A percentile compares a stretch with the other conserved stretches of the same genome.
Conservation (phyloP, 1,284 basidiomycete genomes). For the Leccinum pachyderme region DNA sequence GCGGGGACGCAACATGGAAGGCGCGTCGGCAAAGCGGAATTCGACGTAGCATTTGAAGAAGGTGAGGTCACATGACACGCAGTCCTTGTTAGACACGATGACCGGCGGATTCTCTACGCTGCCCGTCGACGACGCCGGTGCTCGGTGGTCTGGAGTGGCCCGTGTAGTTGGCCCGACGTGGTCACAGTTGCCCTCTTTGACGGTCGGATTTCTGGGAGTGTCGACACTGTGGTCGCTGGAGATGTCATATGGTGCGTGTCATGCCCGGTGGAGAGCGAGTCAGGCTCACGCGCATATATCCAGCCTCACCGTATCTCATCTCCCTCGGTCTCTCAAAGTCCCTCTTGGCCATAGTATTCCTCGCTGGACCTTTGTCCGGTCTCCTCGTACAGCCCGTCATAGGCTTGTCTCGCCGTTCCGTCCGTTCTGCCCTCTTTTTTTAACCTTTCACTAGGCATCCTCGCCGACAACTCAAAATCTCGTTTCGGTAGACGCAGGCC, state of each 20-base stretch:
- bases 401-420: too few species aligned
- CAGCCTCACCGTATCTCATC: slow-evolving; percentile 86
- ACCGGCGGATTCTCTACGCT: slow-evolving; percentile 43
- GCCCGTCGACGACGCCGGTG: slow-evolving; percentile 33
- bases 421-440: too few species aligned
- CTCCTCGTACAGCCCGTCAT: too few species aligned
- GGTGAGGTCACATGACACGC: too few species aligned
- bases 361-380: slow-evolving; percentile 92
- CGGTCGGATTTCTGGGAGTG: slow-evolving; percentile 76
- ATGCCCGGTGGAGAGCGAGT: neutral
- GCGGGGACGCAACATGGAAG: too few species aligned
- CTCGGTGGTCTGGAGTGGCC: slow-evolving; percentile 54
- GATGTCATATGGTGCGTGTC: slow-evolving; percentile 79
- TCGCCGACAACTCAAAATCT: too few species aligned
- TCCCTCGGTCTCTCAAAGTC: slow-evolving; percentile 89
- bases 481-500: too few species aligned
- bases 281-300: slow-evolving; percentile 4
- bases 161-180: slow-evolving; percentile 58
- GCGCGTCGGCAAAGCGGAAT: too few species aligned
- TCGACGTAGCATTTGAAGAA: too few species aligned
- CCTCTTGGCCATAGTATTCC: slow-evolving; percentile 86
- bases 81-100: slow-evolving; percentile 30
- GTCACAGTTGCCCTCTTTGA: slow-evolving; percentile 69
- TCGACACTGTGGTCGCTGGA: slow-evolving; percentile 90
- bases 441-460: too few species aligned